Evolutionary conservation across 305 asterid species (phyloP).

Genomic region (Rubia occidens): DNA sequence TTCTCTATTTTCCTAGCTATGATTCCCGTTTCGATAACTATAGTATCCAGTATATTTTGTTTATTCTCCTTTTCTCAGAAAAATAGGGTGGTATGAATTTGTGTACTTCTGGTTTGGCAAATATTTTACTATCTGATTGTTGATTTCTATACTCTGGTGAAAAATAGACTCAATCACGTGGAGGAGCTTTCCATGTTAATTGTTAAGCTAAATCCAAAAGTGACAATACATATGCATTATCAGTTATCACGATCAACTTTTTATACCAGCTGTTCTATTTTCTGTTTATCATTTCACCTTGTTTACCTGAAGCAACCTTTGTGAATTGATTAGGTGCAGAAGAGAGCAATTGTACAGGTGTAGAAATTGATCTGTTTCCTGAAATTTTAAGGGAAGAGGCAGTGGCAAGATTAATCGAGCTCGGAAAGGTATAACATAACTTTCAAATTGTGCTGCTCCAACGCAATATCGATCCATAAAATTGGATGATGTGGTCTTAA

Average conservation of each 20-base stretch:
- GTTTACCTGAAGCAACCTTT: background rate
- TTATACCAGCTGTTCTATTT: conserved; percentile 1
- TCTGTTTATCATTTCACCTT: background rate
- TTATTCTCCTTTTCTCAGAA: background rate
- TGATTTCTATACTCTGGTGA: background rate
- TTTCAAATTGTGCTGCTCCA: conserved; percentile 12
- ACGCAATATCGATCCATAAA: background rate
- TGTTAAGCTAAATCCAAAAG: background rate
- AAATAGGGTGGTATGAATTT: background rate
- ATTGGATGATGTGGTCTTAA: background rate
- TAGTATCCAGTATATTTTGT: background rate
- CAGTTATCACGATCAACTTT: background rate
- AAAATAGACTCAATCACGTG: background rate
- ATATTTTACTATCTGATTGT: background rate
- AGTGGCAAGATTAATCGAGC: conserved; percentile 65
- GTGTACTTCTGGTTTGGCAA: background rate
- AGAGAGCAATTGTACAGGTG: conserved; percentile 26
- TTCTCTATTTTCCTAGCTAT: background rate
- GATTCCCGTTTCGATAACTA: background rate
- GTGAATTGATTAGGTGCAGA: conserved; percentile 28
- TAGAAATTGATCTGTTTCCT: conserved; percentile 30
- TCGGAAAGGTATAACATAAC: conserved; percentile 55
- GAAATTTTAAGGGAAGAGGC: conserved; percentile 71
- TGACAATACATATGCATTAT: background rate
- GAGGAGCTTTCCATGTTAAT: background rate